These are phyloP conservation scores for Coprinopsis marcescibilis DNA, from an alignment of 768 basidiomycete species.

Conservation along the genomic window DNA sequence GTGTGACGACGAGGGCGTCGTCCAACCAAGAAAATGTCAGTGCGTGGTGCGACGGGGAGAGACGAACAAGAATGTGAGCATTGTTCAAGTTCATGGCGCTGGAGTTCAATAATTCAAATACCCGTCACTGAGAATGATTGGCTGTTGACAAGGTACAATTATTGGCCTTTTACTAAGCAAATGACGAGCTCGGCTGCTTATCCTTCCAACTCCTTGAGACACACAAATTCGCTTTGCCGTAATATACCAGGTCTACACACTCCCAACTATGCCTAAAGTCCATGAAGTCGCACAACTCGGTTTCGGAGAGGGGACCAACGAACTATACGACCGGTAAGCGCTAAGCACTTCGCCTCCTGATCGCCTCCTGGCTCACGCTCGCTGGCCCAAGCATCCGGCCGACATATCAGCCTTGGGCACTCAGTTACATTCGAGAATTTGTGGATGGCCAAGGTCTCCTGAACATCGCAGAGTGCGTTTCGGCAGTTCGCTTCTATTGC, in stretches of 20 bases:
- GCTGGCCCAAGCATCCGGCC: slow-evolving; percentile 63
- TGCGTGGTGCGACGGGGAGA: slow-evolving; percentile 8
- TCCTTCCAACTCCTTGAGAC: too few species aligned
- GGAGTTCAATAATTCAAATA: too few species aligned
- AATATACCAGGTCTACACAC: background rate
- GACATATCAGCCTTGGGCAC: slow-evolving; percentile 63
- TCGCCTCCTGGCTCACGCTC: background rate
- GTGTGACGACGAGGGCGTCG: slow-evolving; percentile 8
- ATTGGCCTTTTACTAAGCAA: too few species aligned
- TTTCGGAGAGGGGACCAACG: slow-evolving; percentile 78
- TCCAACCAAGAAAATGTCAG: slow-evolving; percentile 9
- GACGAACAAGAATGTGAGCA: slow-evolving; percentile 6
- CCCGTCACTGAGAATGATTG: too few species aligned
- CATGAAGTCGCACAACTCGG: slow-evolving; percentile 67
- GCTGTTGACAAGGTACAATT: too few species aligned
- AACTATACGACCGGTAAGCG: slow-evolving; percentile 65
- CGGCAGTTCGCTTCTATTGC: background rate
- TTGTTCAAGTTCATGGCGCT: slow-evolving; percentile 4
- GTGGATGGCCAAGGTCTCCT: slow-evolving; percentile 34
- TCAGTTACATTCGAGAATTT: slow-evolving; percentile 53
- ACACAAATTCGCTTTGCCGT: too few species aligned
- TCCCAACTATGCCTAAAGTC: slow-evolving; percentile 33
- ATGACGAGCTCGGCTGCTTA: too few species aligned
- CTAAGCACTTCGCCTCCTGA: background rate
- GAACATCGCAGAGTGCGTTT: slow-evolving; percentile 60